Base-by-base conservation (phyloP, 768 basidiomycete genomes). In the Leucocoprinus leucothites region DNA sequence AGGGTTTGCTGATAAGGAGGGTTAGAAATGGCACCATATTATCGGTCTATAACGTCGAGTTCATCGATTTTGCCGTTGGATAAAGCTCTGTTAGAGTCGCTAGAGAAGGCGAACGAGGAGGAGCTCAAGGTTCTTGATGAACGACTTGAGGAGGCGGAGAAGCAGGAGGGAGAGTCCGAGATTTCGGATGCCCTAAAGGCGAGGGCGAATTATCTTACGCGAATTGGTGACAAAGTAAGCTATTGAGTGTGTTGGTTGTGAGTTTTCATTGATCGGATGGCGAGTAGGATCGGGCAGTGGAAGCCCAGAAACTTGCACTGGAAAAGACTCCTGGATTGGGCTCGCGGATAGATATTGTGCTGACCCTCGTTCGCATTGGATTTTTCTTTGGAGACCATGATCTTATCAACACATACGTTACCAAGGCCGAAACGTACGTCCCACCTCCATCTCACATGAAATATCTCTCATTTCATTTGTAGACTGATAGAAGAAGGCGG, bases 401-500 rank as follows among this genome's bases (percentile, higher is more conserved):
- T 3, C 74, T 94, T 58, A 85, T 96, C 48, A 82, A 78, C 0
- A 65, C 76, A 36, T 82, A 91, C 61, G 82, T 98, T 44, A 74
- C 82, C 25, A 85, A 87, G 62, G 95, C 95, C 0, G 89, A 92
- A 63, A 80, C 85, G 90, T 94, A 56, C 59, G 86, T 78, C 31
- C 14, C n/a, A 43, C 48, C 25, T 26, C 24, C 22, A 1, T 35
- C 36, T 18, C 44, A 41, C 22, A 21, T 4, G 14, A 9, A 14
- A 36, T 22, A 3, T 43, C 36, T 2, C 44, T 45, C 28, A 51
- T 8, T 25, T 3, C 5, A 56, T 18, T n/a, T 25, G 0, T 65
- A 94, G 92, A 53, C 77, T 97, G 41, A 89, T 97, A 51, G 94
- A 98, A 63, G 82, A 93, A 68, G 96, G 96, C 0, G 96, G 96